These are phyloP conservation scores for Fusarium sp. DNA, from an alignment of 2,329 filamentous ascomycete species.

Conservation along the genomic window DNA sequence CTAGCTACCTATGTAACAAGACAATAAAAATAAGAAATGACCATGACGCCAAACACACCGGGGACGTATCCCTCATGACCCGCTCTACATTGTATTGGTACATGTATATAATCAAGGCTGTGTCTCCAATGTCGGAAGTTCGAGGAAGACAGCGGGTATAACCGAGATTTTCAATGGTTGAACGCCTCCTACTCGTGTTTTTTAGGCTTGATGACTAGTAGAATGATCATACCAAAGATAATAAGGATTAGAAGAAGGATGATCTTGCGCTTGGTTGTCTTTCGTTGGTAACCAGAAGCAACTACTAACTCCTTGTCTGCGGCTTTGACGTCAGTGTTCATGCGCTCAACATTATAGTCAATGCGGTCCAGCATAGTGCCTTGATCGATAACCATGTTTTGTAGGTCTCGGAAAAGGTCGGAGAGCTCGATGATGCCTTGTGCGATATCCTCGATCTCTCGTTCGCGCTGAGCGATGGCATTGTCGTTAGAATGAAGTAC, in stretches of 20 bases:
- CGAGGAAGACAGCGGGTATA: conserved; percentile 30
- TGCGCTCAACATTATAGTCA: conserved; percentile 97
- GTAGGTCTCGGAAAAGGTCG: conserved; percentile 95
- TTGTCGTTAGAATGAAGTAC: conserved; percentile 82
- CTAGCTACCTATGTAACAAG: conserved; percentile 38
- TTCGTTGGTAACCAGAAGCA: conserved; percentile 89
- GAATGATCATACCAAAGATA: conserved; percentile 87
- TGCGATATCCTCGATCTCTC: conserved; percentile 97
- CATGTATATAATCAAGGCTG: conserved; percentile 43
- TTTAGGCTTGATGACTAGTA: conserved; percentile 85
- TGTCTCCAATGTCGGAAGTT: conserved; percentile 1
- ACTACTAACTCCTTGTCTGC: conserved; percentile 93
- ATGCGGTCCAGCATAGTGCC: conserved; percentile 93
- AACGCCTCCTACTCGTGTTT: conserved; percentile 51
- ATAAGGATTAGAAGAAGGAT: conserved; percentile 89
- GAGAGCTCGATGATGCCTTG: conserved; percentile 97
- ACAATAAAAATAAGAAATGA: conserved; percentile 42
- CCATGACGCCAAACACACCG: conserved; percentile 49
- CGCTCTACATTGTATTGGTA: conserved; percentile 52
- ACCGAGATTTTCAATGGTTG: conserved; percentile 25
- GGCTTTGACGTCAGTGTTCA: conserved; percentile 92
- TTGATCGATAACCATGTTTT: conserved; percentile 94
- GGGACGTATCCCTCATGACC: conserved; percentile 44
- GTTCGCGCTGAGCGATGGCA: conserved; percentile 89
- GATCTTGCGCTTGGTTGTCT: conserved; percentile 90